Evolutionary conservation across 140 eudicot genomes (phyloP).

Genomic region (Cichorium intybus): DNA sequence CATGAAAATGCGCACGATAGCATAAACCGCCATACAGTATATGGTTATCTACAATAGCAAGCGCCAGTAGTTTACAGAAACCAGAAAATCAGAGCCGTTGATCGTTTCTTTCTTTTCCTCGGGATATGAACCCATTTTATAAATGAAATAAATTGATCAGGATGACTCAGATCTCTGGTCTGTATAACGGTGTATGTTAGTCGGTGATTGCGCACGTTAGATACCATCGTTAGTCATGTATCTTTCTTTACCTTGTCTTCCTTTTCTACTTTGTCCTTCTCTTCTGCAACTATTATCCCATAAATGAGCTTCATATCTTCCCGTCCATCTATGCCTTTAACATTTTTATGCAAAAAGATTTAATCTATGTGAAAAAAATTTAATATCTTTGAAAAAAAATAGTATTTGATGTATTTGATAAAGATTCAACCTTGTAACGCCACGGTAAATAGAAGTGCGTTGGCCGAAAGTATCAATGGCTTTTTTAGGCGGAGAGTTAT

Average conservation of each 20-base stretch:
- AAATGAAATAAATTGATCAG: slow-evolving; percentile 6
- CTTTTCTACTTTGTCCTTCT: slow-evolving; percentile 94
- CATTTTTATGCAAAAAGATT: not conserved
- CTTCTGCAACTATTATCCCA: slow-evolving; percentile 93
- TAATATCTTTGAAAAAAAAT: not conserved
- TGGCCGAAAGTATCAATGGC: slow-evolving; percentile 70
- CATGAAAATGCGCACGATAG: slow-evolving; percentile 29
- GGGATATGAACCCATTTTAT: slow-evolving; percentile 18
- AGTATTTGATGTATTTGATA: not conserved
- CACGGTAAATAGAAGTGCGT: slow-evolving; percentile 81
- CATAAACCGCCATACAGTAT: slow-evolving; percentile 29
- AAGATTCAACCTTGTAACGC: slow-evolving; percentile 70
- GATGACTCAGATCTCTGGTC: slow-evolving; percentile 33
- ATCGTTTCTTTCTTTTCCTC: slow-evolving; percentile 10
- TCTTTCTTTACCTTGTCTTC: slow-evolving; percentile 73
- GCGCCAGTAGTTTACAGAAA: slow-evolving; percentile 38
- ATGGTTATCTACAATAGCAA: not conserved
- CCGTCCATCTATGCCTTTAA: slow-evolving; percentile 91
- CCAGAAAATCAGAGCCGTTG: slow-evolving; percentile 41
- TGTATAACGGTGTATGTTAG: slow-evolving; percentile 33
- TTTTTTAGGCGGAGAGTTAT: slow-evolving; percentile 40
- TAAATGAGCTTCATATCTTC: slow-evolving; percentile 91
- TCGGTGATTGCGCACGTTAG: slow-evolving; percentile 6
- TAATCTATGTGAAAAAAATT: not conserved
- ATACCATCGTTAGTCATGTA: not conserved